These are phyloP conservation scores for Posidonia australis DNA, from an alignment of 106 monocot species.

Conservation along the genomic window DNA sequence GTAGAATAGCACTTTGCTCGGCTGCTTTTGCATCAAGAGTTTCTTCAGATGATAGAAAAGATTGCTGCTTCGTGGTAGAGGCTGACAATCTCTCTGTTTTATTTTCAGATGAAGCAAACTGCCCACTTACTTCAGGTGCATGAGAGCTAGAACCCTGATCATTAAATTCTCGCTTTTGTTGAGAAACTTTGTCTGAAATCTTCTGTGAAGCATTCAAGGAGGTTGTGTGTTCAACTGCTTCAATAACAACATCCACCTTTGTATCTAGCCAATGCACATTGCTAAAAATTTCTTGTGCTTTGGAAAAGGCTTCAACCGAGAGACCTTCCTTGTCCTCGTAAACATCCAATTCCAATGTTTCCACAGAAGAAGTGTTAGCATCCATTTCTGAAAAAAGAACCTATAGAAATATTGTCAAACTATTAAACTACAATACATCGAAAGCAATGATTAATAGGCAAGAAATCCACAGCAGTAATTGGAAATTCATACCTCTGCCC, in stretches of 20 bases:
- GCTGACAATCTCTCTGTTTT: constrained; percentile 2
- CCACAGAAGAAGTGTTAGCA: constrained; percentile 24
- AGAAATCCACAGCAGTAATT: neutral
- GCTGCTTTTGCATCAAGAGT: neutral
- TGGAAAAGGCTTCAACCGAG: constrained; percentile 77
- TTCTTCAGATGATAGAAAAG: neutral
- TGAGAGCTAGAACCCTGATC: constrained; percentile 8
- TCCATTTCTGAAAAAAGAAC: constrained; percentile 87
- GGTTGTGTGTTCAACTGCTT: constrained; percentile 32
- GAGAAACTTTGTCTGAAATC: constrained; percentile 19
- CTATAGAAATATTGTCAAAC: constrained; percentile 26
- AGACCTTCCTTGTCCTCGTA: constrained; percentile 74
- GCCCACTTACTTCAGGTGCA: constrained; percentile 7
- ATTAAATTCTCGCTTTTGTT: constrained; percentile 14
- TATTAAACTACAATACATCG: neutral
- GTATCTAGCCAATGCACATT: constrained; percentile 55
- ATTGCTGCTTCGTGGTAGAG: neutral
- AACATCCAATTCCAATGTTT: constrained; percentile 30
- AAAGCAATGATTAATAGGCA: constrained; percentile 1
- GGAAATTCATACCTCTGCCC: constrained; percentile 57
- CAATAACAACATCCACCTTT: constrained; percentile 41
- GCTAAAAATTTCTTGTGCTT: constrained; percentile 83
- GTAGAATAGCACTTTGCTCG: neutral
- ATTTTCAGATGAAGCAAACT: constrained; percentile 12
- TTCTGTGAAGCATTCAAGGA: constrained; percentile 25